phyloP scores from a whole-genome alignment of 495 filamentous ascomycete genomes.

The Immersiella caudata region DNA sequence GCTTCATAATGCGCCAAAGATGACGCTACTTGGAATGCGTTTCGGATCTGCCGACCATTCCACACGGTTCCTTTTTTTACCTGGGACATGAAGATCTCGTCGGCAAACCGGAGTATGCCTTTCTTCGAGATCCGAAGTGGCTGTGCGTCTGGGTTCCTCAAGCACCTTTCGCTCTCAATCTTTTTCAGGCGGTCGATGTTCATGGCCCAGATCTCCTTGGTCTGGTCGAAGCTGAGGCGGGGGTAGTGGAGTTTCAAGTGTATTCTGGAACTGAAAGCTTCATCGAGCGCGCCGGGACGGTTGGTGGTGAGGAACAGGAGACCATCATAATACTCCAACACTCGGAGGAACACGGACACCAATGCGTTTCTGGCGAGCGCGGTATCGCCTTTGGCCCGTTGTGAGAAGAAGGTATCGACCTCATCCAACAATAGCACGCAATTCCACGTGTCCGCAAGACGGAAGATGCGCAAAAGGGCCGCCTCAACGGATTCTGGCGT shows the following conservation, averaged over 20 bases:
- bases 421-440: slow-evolving; percentile 59
- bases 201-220: slow-evolving; percentile 39
- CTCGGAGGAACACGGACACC: slow-evolving; percentile 58
- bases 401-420: slow-evolving; percentile 58
- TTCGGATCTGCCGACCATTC: slow-evolving; percentile 53
- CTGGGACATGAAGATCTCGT: slow-evolving; percentile 1
- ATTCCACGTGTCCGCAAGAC: slow-evolving; percentile 45
- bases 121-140: slow-evolving; percentile 24
- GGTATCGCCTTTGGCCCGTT: slow-evolving; percentile 44
- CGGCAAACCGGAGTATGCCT: slow-evolving; percentile 21
- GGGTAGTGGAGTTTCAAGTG: slow-evolving; percentile 53
- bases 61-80: slow-evolving; percentile 53
- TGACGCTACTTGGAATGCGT: slow-evolving; percentile 47
- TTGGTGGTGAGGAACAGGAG: slow-evolving; percentile 62
- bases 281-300: slow-evolving; percentile 54
- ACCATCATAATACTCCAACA: slow-evolving; percentile 60
- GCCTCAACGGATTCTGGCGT: slow-evolving; percentile 40
- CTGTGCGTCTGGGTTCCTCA: slow-evolving; percentile 34
- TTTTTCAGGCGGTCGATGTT: slow-evolving; percentile 33
- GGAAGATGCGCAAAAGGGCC: slow-evolving; percentile 43
- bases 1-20: slow-evolving; percentile 60
- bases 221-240: slow-evolving; percentile 32
- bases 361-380: slow-evolving; percentile 52
- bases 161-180: background rate
- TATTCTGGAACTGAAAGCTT: slow-evolving; percentile 57